These are phyloP conservation scores for Exserohilum turcica DNA, from an alignment of 2,329 filamentous ascomycete genomes.

Conservation along the genomic window DNA sequence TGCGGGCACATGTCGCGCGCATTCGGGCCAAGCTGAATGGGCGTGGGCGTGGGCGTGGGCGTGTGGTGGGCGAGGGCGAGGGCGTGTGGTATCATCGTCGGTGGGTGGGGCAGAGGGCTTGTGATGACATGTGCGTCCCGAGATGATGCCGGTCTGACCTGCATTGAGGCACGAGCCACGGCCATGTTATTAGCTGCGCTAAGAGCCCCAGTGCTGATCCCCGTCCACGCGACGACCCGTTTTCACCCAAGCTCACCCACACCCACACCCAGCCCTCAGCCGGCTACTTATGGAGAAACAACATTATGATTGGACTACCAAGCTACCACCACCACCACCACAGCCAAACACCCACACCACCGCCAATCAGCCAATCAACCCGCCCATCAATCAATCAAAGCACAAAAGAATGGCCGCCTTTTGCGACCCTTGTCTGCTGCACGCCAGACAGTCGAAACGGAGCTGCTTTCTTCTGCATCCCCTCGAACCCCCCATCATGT, in stretches of 20 bases:
- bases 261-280: too few relatives aligned
- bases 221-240: constrained; percentile 7
- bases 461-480: not conserved
- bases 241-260: constrained; percentile 2
- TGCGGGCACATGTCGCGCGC: not conserved
- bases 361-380: too few relatives aligned
- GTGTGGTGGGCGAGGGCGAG: constrained; percentile 5
- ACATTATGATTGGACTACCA: not conserved
- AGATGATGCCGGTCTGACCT: constrained; percentile 18
- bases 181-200: constrained; percentile 15
- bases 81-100: constrained; percentile 11
- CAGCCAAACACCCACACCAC: too few relatives aligned
- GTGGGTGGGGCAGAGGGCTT: constrained; percentile 6
- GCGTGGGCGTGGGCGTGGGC: too few relatives aligned
- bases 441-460: not conserved
- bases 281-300: not conserved
- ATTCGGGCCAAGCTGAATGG: constrained; percentile 3
- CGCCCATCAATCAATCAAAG: not conserved
- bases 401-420: not conserved
- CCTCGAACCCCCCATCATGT: too few relatives aligned
- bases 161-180: constrained; percentile 15
- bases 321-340: not conserved
- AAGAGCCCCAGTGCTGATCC: constrained; percentile 13
- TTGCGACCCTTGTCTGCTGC: not conserved
- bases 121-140: constrained; percentile 18